Evolutionary conservation across 495 filamentous ascomycete species (phyloP), one percentile per base, ranked within the genome.

Genomic region (Niebla homalea): DNA sequence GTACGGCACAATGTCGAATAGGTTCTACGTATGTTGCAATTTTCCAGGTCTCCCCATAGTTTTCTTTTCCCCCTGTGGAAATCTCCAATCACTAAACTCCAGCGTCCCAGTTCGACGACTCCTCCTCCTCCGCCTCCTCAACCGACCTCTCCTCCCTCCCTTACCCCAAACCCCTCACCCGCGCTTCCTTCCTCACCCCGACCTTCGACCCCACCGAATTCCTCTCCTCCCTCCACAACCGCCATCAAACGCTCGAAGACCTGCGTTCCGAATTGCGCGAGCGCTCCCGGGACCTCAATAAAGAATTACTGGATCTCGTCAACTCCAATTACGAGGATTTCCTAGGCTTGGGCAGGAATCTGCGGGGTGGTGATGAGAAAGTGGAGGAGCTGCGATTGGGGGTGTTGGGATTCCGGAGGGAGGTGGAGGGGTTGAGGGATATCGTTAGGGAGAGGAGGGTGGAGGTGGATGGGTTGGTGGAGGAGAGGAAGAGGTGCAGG

Each of bases 231-330:
- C 72, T 96, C 0, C 81, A 74, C 26, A 82, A 89, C 60, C 82
- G 92, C 1, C 89, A 96, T 61, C 92, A 98, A 62, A 95, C 87
- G 2, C 85, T 99, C 43, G 90, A 94, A 63, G 93, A 99, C 64
- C 72, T 99, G 16, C 85, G 89, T 15, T 64, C 80, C 23, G 93
- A 99, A 57, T 72, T 99, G 4, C 80, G 88, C 15, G 72, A 83
- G 40, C 75, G 92, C 21, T 80, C 78, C 50, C 76, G 83, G 54
- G 70, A 79, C 16, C 76, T 97, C 43, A 81, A 77, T 53, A 80
- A 81, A 49, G 90, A 99, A 63, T 70, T 99, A 8, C 72, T 97
- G 4, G 89, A 95, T 62, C 76, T 97, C 1, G 89, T 99, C 53
- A 97, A 97, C 61, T 73, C 83, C 26, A 89, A 97, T 64, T 96